A percentile compares a stretch with the other conserved stretches of the same genome.
These are phyloP conservation scores for Peronospora farinosa DNA, from an alignment of 352 stramenopile genomes.

Conservation along the genomic window DNA sequence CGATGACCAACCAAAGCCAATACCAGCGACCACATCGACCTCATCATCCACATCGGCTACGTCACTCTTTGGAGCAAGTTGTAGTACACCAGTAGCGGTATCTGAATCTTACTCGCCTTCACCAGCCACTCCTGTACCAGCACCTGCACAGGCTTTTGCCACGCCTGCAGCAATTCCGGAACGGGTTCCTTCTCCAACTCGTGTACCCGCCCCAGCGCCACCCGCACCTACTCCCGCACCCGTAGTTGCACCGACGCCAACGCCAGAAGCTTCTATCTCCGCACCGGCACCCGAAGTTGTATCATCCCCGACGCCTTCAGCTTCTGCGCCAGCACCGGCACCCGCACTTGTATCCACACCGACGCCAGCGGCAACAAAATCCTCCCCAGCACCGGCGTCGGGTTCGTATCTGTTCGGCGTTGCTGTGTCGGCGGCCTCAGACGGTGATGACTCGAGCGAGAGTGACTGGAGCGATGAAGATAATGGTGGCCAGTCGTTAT, in stretches of 20 bases:
- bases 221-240: conserved; percentile 18
- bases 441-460: conserved; percentile 53
- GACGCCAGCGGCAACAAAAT: background rate
- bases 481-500: conserved; percentile 32
- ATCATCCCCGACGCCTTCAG: background rate
- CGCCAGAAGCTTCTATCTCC: conserved; percentile 2
- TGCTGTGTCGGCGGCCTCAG: conserved; percentile 14
- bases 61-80: conserved; percentile 28
- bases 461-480: conserved; percentile 69
- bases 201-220: conserved; percentile 6
- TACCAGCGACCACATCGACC: conserved; percentile 10
- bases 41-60: conserved; percentile 16
- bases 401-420: conserved; percentile 35
- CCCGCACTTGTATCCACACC: background rate
- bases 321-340: background rate
- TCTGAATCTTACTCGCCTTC: conserved; percentile 7
- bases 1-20: conserved; percentile 21
- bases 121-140: conserved; percentile 10
- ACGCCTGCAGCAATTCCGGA: conserved; percentile 10
- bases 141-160: conserved; percentile 6
- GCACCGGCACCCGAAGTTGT: background rate
- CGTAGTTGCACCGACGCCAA: conserved; percentile 8
- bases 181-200: conserved; percentile 1
- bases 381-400: conserved; percentile 7
- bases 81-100: conserved; percentile 5